Evolutionary conservation across 2,329 filamentous ascomycete species (phyloP).

Genomic region (Cladobotryum protrusum): DNA sequence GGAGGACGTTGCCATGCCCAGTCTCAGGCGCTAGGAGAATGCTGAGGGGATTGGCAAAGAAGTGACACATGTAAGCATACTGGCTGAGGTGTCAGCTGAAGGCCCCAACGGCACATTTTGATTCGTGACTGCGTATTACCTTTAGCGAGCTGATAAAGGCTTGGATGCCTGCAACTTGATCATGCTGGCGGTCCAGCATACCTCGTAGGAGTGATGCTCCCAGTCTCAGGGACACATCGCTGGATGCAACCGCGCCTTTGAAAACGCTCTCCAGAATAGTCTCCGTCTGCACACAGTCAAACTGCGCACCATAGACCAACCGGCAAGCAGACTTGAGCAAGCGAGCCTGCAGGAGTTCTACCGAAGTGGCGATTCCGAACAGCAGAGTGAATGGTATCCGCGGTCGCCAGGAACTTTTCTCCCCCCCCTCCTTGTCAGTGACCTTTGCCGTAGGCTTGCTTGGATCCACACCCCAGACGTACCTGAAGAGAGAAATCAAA

Average conservation of each 20-base stretch:
- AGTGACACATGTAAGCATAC: constrained; percentile 84
- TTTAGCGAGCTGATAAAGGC: constrained; percentile 65
- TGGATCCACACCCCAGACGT: constrained; percentile 21
- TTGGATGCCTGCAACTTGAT: constrained; percentile 71
- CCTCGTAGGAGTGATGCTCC: constrained; percentile 57
- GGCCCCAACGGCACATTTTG: background rate
- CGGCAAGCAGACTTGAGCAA: constrained; percentile 63
- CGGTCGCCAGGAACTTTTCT: constrained; percentile 55
- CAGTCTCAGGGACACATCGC: constrained; percentile 52
- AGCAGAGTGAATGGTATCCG: constrained; percentile 71
- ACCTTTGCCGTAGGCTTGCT: background rate
- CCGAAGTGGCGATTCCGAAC: constrained; percentile 75
- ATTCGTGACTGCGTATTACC: constrained; percentile 32
- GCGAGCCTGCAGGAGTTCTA: constrained; percentile 71
- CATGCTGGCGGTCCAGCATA: constrained; percentile 65
- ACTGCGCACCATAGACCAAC: constrained; percentile 63
- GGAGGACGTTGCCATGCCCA: constrained; percentile 31
- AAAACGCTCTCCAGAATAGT: constrained; percentile 70
- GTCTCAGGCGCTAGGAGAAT: constrained; percentile 44
- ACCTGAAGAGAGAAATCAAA: constrained; percentile 63
- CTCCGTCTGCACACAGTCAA: constrained; percentile 68
- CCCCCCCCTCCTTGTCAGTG: constrained; percentile 23
- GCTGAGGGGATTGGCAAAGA: constrained; percentile 71
- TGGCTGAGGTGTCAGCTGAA: constrained; percentile 25
- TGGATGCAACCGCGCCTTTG: constrained; percentile 54